Conservation (phyloP, 306 rosid species). For the Abrus pulchellus region DNA sequence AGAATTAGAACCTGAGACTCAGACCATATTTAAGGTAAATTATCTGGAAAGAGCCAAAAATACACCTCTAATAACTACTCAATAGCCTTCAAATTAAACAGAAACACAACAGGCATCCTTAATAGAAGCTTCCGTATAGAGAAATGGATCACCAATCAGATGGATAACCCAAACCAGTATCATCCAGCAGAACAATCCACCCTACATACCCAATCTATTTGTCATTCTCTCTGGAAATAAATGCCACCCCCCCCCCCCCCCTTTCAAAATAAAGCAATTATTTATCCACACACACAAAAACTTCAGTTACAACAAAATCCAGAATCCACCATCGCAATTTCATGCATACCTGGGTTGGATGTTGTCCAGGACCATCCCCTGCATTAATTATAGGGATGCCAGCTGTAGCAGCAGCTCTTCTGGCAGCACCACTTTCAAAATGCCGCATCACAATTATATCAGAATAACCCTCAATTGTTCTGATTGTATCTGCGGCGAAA, state of each 20-base stretch:
- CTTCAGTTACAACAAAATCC: conserved; percentile 10
- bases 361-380: conserved; percentile 98
- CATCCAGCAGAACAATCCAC: conserved; percentile 21
- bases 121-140: conserved; percentile 13
- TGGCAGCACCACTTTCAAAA: conserved; percentile 96
- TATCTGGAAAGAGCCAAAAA: not conserved
- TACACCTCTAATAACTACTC: not conserved
- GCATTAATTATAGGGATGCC: conserved; percentile 90
- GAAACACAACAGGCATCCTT: not conserved
- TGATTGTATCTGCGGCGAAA: conserved; percentile 76
- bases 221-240: conserved; percentile 27
- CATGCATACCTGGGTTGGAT: conserved; percentile 80
- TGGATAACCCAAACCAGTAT: conserved; percentile 11
- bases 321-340: not conserved
- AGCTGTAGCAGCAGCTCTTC: conserved; percentile 85
- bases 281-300: not conserved
- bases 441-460: conserved; percentile 94
- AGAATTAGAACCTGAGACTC: not conserved
- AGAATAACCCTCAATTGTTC: conserved; percentile 90
- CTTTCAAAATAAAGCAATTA: not conserved
- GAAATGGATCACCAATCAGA: conserved; percentile 1
- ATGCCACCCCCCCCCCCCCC: too few species aligned
- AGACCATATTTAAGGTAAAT: not conserved
- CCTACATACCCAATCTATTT: not conserved
- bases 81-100: not conserved